Evolutionary conservation across 495 filamentous ascomycete genomes (phyloP).

Genomic region (Usnea hakonensis): DNA sequence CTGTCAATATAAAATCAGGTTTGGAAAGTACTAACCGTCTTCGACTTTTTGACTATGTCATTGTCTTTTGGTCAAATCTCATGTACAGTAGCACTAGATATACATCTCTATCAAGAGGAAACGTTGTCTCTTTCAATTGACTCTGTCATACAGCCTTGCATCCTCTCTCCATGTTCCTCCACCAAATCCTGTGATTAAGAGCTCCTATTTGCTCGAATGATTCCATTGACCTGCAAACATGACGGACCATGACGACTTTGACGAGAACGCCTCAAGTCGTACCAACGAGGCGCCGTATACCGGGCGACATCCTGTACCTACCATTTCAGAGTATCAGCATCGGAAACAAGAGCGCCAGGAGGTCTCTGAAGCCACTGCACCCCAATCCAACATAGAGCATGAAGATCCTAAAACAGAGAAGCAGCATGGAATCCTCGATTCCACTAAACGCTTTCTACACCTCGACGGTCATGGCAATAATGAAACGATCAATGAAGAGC

Average conservation of each 20-base stretch:
- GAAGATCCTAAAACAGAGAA: conserved; percentile 30
- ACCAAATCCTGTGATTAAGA: background rate
- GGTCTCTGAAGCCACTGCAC: conserved; percentile 21
- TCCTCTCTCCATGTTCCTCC: background rate
- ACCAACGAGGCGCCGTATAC: conserved; percentile 47
- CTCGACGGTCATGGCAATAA: conserved; percentile 31
- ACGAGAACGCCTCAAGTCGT: conserved; percentile 37
- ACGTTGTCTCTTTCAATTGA: background rate
- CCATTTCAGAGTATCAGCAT: conserved; percentile 53
- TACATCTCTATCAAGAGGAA: background rate
- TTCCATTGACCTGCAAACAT: conserved; percentile 20
- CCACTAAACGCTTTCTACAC: conserved; percentile 32
- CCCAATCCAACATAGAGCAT: conserved; percentile 26
- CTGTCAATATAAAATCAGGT: background rate
- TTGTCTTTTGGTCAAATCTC: background rate
- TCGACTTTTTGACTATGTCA: background rate
- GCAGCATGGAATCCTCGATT: conserved; percentile 29
- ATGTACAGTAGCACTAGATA: background rate
- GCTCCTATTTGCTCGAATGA: background rate
- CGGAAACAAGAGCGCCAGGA: conserved; percentile 43
- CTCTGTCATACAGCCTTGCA: background rate
- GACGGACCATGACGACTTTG: conserved; percentile 39
- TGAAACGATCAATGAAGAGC: conserved; percentile 13
- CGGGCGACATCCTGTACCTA: conserved; percentile 52
- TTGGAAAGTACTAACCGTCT: background rate